phyloP scores from a whole-genome alignment of 257 asterid species.

The Solanum phureja region DNA sequence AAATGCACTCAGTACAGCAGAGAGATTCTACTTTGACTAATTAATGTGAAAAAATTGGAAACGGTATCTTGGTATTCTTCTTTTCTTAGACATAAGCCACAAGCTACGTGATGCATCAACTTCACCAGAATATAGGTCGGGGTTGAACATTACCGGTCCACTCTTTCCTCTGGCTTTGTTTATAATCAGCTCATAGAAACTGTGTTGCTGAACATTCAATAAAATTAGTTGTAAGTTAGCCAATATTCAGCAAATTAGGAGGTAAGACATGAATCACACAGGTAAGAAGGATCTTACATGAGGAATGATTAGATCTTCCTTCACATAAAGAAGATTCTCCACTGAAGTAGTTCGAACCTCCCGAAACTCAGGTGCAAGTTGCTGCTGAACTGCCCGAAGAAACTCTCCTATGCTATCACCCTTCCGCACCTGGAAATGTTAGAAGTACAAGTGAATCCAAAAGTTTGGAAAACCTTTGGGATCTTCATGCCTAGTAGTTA shows the following conservation, averaged over 20 bases:
- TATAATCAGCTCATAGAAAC: constrained; percentile 90
- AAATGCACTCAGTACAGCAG: background rate
- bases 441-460: background rate
- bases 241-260: background rate
- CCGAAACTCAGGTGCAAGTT: constrained; percentile 96
- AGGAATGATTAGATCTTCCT: constrained; percentile 98
- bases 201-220: constrained; percentile 60
- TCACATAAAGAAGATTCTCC: constrained; percentile 93
- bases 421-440: constrained; percentile 61
- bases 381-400: constrained; percentile 95
- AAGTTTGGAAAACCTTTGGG: background rate
- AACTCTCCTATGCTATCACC: constrained; percentile 93
- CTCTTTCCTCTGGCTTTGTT: constrained; percentile 99
- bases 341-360: constrained; percentile 95
- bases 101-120: background rate
- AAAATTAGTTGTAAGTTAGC: background rate
- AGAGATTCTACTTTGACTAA: background rate
- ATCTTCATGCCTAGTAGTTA: background rate
- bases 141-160: constrained; percentile 80
- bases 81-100: background rate
- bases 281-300: constrained; percentile 48
- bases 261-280: background rate
- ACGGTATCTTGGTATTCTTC: background rate
- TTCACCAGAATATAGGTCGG: constrained; percentile 9
- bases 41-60: background rate